Percentiles rank a stretch among this genome's conserved stretches.
phyloP scores from a whole-genome alignment of 352 stramenopile species.

The Blastocystis sp. region DNA sequence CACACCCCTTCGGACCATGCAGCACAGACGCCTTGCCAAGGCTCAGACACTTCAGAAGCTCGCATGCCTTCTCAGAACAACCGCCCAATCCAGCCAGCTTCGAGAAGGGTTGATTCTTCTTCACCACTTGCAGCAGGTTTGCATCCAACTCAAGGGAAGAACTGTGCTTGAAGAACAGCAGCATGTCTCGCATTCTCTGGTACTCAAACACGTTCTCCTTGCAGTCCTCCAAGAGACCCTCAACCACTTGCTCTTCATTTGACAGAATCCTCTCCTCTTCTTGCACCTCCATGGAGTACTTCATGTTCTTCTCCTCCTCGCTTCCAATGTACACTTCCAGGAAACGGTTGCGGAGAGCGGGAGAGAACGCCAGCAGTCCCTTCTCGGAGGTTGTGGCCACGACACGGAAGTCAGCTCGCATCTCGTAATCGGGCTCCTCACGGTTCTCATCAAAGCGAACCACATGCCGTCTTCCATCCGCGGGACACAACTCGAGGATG shows the following conservation, averaged over 20 bases:
- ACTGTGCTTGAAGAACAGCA: not conserved
- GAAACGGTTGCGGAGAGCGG: slow-evolving; percentile 52
- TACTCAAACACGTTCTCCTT: not conserved
- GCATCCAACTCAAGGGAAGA: not conserved
- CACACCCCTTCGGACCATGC: slow-evolving; percentile 21
- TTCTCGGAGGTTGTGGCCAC: slow-evolving; percentile 55
- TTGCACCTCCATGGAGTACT: not conserved
- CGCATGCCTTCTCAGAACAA: not conserved
- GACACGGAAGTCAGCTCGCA: slow-evolving; percentile 1
- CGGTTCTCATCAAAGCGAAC: slow-evolving; percentile 25
- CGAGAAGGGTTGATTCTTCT: not conserved
- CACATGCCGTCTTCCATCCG: not conserved
- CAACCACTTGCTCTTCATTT: not conserved
- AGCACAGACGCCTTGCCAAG: slow-evolving; percentile 5
- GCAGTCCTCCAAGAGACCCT: not conserved
- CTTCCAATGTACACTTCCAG: not conserved
- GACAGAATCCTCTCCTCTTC: not conserved
- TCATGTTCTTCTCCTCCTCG: not conserved
- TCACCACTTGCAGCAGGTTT: not conserved
- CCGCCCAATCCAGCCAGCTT: not conserved
- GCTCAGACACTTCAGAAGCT: slow-evolving; percentile 29
- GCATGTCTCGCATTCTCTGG: not conserved
- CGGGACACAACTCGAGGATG: slow-evolving; percentile 26
- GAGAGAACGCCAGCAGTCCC: slow-evolving; percentile 19
- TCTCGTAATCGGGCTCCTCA: not conserved